Base-by-base conservation (phyloP, 495 filamentous ascomycete species). In the Massariosphaeria phaeospora region DNA sequence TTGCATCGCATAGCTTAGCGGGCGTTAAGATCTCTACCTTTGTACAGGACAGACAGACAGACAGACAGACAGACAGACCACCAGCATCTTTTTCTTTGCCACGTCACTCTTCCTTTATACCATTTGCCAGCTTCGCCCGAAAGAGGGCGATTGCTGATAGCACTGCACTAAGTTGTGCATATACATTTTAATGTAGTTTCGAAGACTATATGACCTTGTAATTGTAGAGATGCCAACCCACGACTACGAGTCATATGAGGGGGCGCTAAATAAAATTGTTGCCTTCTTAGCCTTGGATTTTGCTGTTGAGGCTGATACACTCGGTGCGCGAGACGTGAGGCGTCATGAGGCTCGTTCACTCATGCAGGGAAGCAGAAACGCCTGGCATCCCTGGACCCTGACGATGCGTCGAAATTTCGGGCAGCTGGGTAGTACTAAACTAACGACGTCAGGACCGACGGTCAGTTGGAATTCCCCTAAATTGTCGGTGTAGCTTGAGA, bases 1-100 rank as follows among this genome's bases (percentile, higher is more conserved):
- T 43, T 38, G 35, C 40, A 47, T 17, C 21, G 46, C 40, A 45
- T 49, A 38, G 53, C 53, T 24, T 52, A 48, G 55, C 48, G 55
- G 55, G 55, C 48, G 55, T 59, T 52, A 21, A 45, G 51, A 55
- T 44, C 12, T 43, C 40, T 8, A 25, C 40, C 21, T 11, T 30
- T 51, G 48, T 51, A 42, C 15, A 42, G 25, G 35, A 17, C 34
- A 21, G 34, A 27, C 8, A 11, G 10, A 5, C 21, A 7, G 13
- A n/a, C n/a, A n/a, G n/a, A n/a, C n/a, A n/a, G n/a, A n/a, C n/a
- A n/a, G n/a, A 24, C 46, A 35, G 29, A 33, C 11, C 26, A 48
- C 27, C 2, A 18, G 36, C 38, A 25, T 30, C 33, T 31, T 41
- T 39, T 31, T 31, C 18, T 48, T 35, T 24, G 7, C 18, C 18